Conservation (phyloP, 306 rosid genomes). For the Dryas alaskensis region DNA sequence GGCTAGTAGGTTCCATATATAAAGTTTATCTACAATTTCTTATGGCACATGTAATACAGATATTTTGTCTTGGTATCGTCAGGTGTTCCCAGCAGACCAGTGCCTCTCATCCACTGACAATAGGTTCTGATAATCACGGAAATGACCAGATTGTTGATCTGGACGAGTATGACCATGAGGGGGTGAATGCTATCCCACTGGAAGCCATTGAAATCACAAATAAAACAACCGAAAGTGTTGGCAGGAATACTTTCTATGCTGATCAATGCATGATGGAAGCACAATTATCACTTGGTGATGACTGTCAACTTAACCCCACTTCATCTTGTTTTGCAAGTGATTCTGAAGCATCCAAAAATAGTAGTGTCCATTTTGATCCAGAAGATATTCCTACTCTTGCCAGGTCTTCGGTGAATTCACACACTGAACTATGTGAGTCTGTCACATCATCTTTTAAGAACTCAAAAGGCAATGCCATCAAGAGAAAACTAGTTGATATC, state of each 20-base stretch:
- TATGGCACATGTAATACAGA: conserved; percentile 13
- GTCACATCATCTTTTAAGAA: conserved; percentile 33
- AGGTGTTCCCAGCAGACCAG: conserved; percentile 29
- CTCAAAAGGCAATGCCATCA: conserved; percentile 24
- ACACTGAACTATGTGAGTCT: conserved; percentile 26
- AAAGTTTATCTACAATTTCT: neutral
- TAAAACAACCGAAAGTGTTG: conserved; percentile 27
- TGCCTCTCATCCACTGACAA: conserved; percentile 9
- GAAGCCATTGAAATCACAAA: conserved; percentile 30
- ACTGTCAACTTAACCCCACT: conserved; percentile 45
- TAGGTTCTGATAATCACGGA: conserved; percentile 35
- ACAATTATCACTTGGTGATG: conserved; percentile 58
- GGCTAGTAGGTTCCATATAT: neutral
- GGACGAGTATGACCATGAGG: conserved; percentile 22
- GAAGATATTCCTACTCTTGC: conserved; percentile 37
- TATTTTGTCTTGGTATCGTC: conserved; percentile 15
- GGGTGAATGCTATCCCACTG: conserved; percentile 26
- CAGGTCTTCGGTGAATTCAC: conserved; percentile 34
- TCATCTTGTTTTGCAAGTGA: conserved; percentile 59
- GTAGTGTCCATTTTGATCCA: conserved; percentile 36
- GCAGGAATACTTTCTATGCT: conserved; percentile 27
- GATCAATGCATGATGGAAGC: conserved; percentile 48
- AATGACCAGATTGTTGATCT: conserved; percentile 25
- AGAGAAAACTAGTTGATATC: conserved; percentile 30
- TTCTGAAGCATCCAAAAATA: conserved; percentile 43